Evolutionary conservation across 768 basidiomycete genomes (phyloP).

Genomic region (Tricholoma sp.): DNA sequence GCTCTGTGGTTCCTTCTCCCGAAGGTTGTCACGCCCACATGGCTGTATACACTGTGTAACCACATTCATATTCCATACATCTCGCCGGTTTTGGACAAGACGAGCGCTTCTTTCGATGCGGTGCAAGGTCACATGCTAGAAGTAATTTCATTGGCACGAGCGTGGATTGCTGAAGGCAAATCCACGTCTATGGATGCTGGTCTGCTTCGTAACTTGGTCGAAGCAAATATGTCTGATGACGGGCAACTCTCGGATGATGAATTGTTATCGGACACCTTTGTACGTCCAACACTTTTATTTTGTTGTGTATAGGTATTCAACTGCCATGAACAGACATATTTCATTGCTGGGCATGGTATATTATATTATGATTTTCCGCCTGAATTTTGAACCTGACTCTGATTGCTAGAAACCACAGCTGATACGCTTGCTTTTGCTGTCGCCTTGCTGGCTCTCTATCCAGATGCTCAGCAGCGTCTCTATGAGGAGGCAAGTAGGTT

Average conservation of each 20-base stretch:
- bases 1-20: slow-evolving; percentile 24
- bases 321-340: slow-evolving; percentile 29
- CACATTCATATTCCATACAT: slow-evolving; percentile 29
- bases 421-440: slow-evolving; percentile 40
- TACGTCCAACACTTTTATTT: slow-evolving; percentile 16
- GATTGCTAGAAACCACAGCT: slow-evolving; percentile 39
- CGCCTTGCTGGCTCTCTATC: slow-evolving; percentile 42
- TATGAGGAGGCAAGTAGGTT: slow-evolving; percentile 32
- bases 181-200: slow-evolving; percentile 24
- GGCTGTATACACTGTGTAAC: slow-evolving; percentile 25
- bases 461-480: slow-evolving; percentile 42
- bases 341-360: slow-evolving; percentile 46
- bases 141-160: slow-evolving; percentile 33
- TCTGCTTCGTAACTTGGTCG: slow-evolving; percentile 39
- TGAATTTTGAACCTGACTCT: not conserved
- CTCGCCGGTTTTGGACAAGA: slow-evolving; percentile 23
- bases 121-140: slow-evolving; percentile 36
- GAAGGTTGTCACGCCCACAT: slow-evolving; percentile 27
- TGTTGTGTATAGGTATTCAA: not conserved
- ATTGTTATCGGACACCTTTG: slow-evolving; percentile 44
- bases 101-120: slow-evolving; percentile 28
- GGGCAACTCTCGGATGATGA: slow-evolving; percentile 38
- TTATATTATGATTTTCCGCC: not conserved
- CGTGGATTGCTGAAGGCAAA: slow-evolving; percentile 25
- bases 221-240: slow-evolving; percentile 38